Evolutionary conservation across 2,329 filamentous ascomycete species (phyloP), one percentile per base, ranked within the genome.

Genomic region (Diplodia sapinea): DNA sequence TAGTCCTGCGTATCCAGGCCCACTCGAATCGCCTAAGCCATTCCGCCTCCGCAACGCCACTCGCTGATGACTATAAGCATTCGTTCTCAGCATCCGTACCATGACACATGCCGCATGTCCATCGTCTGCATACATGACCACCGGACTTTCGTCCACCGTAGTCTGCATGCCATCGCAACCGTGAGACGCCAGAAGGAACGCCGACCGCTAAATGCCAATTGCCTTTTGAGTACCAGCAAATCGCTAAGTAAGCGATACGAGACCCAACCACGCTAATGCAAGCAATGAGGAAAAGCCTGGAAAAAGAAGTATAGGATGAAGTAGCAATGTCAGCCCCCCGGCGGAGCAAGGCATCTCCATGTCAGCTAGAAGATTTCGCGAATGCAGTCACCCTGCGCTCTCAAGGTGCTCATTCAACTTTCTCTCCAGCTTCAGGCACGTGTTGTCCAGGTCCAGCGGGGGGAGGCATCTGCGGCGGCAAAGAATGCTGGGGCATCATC

Each of bases 401-500:
- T 20, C 31, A 26, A 17, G 6, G 40, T 23, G 52, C 43, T 64
- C 57, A 64, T 31, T 68, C 66, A 20, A 63, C 59, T 20, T 64
- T 68, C 54, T 68, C 66, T 13, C 66, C 66, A 56, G 36, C 59
- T 4, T 68, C 66, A 15, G 66, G 57, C 15, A 56, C 57, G 51
- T 68, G 66, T 49, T 49, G 66, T 1, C 66, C 57, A n/a, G 57
- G 66, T 26, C 49, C 66, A 13, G 66, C 66, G 17, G 70, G 70
- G 23, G 74, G 74, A 31, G 71, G 73, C 51, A 65, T 65, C 69
- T 79, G 77, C 63, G 76, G 75, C 23, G 74, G 76, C 67, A 79
- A 74, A 20, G 77, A 79, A 66, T 79, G 78, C 68, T 78, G 75
- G 63, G 77, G 77, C 74, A 79, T 77, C 78, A 80, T 79, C 17